Conservation (phyloP, 208 protist genomes). For the Perkinsela sp. region DNA sequence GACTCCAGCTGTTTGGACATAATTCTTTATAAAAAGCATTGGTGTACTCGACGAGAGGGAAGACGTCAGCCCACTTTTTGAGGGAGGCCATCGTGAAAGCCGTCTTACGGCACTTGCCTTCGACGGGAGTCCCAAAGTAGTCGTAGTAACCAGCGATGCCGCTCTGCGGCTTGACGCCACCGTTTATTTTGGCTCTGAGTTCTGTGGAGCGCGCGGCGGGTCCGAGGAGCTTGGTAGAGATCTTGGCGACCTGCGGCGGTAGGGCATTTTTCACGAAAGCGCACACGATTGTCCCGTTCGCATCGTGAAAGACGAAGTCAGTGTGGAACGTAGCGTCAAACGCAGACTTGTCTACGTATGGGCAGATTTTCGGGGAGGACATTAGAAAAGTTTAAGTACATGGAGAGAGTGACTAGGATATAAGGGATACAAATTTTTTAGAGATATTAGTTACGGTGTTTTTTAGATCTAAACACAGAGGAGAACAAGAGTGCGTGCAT, state of each 20-base stretch:
- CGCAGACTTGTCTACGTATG: background rate
- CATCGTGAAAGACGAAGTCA: conserved; percentile 18
- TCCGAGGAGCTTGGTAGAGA: conserved; percentile 27
- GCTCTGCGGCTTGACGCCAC: conserved; percentile 36
- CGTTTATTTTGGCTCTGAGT: conserved; percentile 33
- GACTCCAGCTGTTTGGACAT: conserved; percentile 26
- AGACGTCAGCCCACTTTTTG: conserved; percentile 28
- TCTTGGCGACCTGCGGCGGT: conserved; percentile 18
- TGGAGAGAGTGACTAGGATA: too few species aligned
- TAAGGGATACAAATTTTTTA: too few species aligned
- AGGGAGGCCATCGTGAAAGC: conserved; percentile 40
- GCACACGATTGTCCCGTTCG: conserved; percentile 21
- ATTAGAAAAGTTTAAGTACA: too few species aligned
- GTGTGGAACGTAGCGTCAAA: background rate
- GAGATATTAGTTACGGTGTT: too few species aligned
- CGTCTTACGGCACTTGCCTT: conserved; percentile 51
- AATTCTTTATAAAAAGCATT: conserved; percentile 31
- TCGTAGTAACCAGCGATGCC: conserved; percentile 66
- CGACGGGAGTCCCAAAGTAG: conserved; percentile 44
- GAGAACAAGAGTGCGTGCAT: too few species aligned
- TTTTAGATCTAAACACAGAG: too few species aligned
- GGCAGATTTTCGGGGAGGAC: background rate
- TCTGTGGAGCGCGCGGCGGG: conserved; percentile 24
- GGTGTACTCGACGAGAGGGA: conserved; percentile 54
- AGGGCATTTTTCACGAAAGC: conserved; percentile 27